These are phyloP conservation scores for Arthroderma uncinatum DNA, from an alignment of 2,329 filamentous ascomycete species.

Conservation along the genomic window DNA sequence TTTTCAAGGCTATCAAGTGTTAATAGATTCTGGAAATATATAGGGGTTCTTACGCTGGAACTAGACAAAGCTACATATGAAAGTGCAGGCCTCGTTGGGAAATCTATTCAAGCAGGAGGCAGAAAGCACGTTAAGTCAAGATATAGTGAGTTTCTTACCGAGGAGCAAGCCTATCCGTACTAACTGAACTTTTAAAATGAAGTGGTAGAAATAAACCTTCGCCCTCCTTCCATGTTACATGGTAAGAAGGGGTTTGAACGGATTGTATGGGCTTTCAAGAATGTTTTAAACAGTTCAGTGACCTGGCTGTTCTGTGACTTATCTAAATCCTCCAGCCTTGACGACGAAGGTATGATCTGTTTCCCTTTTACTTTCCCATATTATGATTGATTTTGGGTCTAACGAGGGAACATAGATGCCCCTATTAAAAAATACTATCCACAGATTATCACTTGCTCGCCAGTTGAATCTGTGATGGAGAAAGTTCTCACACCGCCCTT, in stretches of 20 bases:
- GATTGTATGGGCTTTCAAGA: constrained; percentile 64
- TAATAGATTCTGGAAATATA: not conserved
- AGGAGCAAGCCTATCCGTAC: not conserved
- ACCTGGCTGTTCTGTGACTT: constrained; percentile 71
- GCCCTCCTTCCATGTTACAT: constrained; percentile 61
- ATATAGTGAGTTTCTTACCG: constrained; percentile 48
- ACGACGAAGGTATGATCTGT: constrained; percentile 35
- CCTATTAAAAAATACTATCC: constrained; percentile 32
- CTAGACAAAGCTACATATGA: constrained; percentile 76
- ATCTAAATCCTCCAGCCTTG: constrained; percentile 15
- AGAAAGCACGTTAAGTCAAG: constrained; percentile 56
- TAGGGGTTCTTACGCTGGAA: constrained; percentile 62
- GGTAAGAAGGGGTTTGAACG: constrained; percentile 77
- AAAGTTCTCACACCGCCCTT: constrained; percentile 26
- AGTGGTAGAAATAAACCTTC: constrained; percentile 71
- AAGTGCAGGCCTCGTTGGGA: constrained; percentile 66
- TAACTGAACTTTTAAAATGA: not conserved
- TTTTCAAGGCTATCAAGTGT: not conserved
- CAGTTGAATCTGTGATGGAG: constrained; percentile 17
- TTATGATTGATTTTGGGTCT: not conserved
- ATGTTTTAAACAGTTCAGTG: constrained; percentile 56
- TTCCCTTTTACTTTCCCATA: not conserved
- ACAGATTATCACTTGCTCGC: constrained; percentile 25
- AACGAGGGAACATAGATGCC: constrained; percentile 18
- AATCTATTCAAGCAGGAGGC: constrained; percentile 47